Conservation (phyloP, 257 asterid species). For the Coffea canephora region DNA sequence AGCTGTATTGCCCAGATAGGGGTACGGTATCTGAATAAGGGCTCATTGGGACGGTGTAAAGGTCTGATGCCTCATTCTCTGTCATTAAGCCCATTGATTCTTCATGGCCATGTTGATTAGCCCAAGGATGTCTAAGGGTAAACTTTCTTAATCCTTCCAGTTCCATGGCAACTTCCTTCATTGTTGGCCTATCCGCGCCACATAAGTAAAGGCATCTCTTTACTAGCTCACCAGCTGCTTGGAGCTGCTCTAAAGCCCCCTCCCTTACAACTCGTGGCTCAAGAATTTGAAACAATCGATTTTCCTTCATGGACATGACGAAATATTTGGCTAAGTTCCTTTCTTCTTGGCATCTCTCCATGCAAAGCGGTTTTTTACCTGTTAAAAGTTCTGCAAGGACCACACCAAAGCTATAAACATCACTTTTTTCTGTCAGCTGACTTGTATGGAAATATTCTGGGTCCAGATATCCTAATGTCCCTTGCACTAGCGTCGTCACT, state of each 20-base stretch:
- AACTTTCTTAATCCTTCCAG: constrained; percentile 64
- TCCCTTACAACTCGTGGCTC: constrained; percentile 61
- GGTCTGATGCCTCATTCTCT: constrained; percentile 31
- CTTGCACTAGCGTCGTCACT: constrained; percentile 72
- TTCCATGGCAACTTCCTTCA: constrained; percentile 74
- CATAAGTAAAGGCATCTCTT: constrained; percentile 48
- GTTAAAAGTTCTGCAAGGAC: constrained; percentile 68
- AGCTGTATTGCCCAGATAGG: constrained; percentile 36
- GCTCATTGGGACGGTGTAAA: constrained; percentile 31
- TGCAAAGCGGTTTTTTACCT: constrained; percentile 55
- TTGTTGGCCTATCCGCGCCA: constrained; percentile 66
- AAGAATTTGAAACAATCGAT: constrained; percentile 45
- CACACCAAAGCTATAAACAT: constrained; percentile 76
- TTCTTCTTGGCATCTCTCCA: constrained; percentile 40
- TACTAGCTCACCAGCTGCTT: constrained; percentile 42
- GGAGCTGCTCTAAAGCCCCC: constrained; percentile 58
- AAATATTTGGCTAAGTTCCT: constrained; percentile 51
- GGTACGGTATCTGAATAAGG: constrained; percentile 26
- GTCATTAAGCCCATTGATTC: constrained; percentile 35
- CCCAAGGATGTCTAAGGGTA: constrained; percentile 46
- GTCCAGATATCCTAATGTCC: constrained; percentile 74
- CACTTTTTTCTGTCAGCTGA: constrained; percentile 68
- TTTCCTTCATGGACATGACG: constrained; percentile 40
- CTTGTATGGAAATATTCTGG: constrained; percentile 78
- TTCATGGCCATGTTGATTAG: constrained; percentile 16